phyloP scores from a whole-genome alignment of 2,329 filamentous ascomycete genomes.

The Onygenales sp. region DNA sequence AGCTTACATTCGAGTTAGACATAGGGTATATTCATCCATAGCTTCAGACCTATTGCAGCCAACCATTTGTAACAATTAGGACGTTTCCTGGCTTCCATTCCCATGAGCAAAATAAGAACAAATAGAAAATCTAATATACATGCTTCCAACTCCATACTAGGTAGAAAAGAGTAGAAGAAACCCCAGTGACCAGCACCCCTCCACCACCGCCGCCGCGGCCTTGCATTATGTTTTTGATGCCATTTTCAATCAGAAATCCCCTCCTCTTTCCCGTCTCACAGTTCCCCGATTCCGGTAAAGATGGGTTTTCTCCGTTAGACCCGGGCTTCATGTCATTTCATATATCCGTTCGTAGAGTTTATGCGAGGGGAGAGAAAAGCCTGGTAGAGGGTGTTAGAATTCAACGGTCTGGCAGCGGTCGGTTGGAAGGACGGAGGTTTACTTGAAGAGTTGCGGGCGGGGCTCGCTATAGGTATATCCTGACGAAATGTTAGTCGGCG shows the following conservation, averaged over 20 bases:
- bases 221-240: not conserved
- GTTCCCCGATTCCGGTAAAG: not conserved
- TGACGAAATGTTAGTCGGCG: slow-evolving; percentile 27
- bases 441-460: slow-evolving; percentile 70
- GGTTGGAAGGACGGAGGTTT: slow-evolving; percentile 11
- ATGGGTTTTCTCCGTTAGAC: not conserved
- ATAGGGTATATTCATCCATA: too few relatives aligned
- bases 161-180: not conserved
- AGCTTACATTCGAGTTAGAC: too few relatives aligned
- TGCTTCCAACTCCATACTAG: slow-evolving; percentile 2
- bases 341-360: slow-evolving; percentile 11
- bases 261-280: not conserved
- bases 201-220: not conserved
- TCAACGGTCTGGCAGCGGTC: not conserved
- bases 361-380: slow-evolving; percentile 36
- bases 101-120: not conserved
- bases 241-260: not conserved
- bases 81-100: not conserved
- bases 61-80: not conserved
- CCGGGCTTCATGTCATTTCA: not conserved
- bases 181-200: not conserved
- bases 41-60: not conserved
- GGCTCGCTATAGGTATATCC: slow-evolving; percentile 93
- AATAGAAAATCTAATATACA: slow-evolving; percentile 1
- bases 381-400: slow-evolving; percentile 13